phyloP scores from a whole-genome alignment of 108 stramenopile genomes.

The Nitzschia sp. region DNA sequence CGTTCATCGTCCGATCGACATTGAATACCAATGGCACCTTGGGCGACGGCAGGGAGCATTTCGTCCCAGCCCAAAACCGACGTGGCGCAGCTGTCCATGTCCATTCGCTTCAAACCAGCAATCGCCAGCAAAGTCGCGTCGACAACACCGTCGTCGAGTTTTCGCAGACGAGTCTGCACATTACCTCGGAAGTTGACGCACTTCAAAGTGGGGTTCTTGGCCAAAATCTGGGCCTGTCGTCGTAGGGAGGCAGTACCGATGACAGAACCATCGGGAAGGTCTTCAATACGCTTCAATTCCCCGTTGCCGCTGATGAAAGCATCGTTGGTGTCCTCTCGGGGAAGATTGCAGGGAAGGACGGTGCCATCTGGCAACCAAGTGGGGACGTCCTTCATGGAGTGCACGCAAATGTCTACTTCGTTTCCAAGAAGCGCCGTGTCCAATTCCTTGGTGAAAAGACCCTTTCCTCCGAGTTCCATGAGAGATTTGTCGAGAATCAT shows the following conservation, averaged over 20 bases:
- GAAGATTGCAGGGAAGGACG: constrained; percentile 95
- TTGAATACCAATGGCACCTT: constrained; percentile 99
- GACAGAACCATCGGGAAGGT: constrained; percentile 91
- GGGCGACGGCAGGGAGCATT: constrained; percentile 99
- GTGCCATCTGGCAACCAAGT: constrained; percentile 98
- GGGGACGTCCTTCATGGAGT: constrained; percentile 99
- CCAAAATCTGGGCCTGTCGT: constrained; percentile 95
- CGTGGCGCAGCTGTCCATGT: constrained; percentile 94
- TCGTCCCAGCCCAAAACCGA: constrained; percentile 92
- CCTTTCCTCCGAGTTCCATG: constrained; percentile 99
- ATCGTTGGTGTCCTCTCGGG: constrained; percentile 98
- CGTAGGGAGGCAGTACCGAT: constrained; percentile 98
- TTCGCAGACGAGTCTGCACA: constrained; percentile 98
- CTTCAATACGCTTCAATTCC: constrained; percentile 75
- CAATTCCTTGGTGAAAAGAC: constrained; percentile 99
- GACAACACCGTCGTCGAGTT: constrained; percentile 98
- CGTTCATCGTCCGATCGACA: constrained; percentile 94
- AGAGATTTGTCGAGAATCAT: constrained; percentile 99
- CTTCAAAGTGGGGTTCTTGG: constrained; percentile 94
- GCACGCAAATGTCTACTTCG: constrained; percentile 99
- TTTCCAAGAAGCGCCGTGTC: constrained; percentile 95
- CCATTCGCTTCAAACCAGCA: constrained; percentile 98
- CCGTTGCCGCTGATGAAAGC: constrained; percentile 82
- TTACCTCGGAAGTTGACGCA: constrained; percentile 99
- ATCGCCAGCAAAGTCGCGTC: constrained; percentile 98